Percentiles rank a stretch among this genome's conserved stretches.
phyloP scores from a whole-genome alignment of 805 yeast species.

The Sporopachydermia quercuum region DNA sequence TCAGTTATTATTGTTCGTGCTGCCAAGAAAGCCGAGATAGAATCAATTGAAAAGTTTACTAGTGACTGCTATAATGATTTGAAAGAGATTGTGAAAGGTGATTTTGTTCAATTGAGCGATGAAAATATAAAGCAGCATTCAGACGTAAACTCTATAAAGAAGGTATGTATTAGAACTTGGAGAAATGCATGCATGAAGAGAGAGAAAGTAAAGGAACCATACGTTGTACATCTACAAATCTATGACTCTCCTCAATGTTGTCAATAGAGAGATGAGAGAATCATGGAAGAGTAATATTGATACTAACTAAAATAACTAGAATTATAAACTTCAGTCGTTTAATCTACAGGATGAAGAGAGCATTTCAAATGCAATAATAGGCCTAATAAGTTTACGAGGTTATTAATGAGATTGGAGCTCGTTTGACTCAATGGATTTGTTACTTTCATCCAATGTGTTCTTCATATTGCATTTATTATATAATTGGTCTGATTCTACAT shows the following conservation, averaged over 20 bases:
- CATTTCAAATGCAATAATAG: background rate
- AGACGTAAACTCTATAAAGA: slow-evolving; percentile 22
- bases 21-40: slow-evolving; percentile 12
- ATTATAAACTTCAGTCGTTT: slow-evolving; percentile 1
- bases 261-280: no score
- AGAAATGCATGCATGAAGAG: no score
- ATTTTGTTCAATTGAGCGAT: slow-evolving; percentile 20
- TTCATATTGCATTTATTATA: no score
- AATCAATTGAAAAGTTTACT: slow-evolving; percentile 10
- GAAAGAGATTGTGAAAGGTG: slow-evolving; percentile 19
- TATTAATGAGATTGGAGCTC: background rate
- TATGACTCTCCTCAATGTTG: no score
- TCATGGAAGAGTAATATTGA: no score
- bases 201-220: slow-evolving; percentile 6
- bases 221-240: no score
- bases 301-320: no score
- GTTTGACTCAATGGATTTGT: no score
- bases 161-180: no score
- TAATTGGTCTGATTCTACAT: no score
- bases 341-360: background rate
- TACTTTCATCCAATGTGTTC: no score
- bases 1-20: slow-evolving; percentile 40
- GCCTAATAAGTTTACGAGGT: background rate
- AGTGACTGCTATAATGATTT: slow-evolving; percentile 10
- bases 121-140: slow-evolving; percentile 16